Base-by-base conservation (phyloP, 176 grass and related monocot genomes). In the Oryza glaberrima region DNA sequence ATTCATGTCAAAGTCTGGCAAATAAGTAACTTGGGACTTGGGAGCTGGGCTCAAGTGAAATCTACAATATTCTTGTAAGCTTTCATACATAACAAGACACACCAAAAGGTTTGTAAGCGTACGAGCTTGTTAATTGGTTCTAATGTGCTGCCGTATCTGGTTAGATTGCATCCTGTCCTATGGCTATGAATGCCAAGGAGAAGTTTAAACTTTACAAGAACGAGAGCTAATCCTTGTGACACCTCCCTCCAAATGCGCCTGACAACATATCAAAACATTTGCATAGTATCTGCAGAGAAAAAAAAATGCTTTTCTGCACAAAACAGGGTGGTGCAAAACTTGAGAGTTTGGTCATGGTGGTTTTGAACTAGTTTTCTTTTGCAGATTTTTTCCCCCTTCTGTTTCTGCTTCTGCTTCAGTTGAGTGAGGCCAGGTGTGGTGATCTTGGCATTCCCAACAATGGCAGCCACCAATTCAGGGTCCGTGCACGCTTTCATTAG, bases 401-500 rank as follows among this genome's bases (percentile, higher is more conserved):
- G 90, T 73, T 98, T 98, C 77, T 94, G 93, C 69, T 94, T 94
- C 80, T 87, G 91, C 85, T 98, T 95, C 46, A 98, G 28, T 17
- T 95, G 93, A 43, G 96, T 92, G 66, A 98, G 87, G 3, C 96
- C 93, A 0, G 96, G 93, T 4, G 96, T 91, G 3, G 96, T 95
- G 49, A 98, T 98, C 79, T 94, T 95, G 61, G 83, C 87, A 25
- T 98, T 98, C 25, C 96, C 91, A 22, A 94, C 77, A 46, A 98
- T 95, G 1, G 96, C 91, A 20, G 96, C 91, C 26, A 92, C 93
- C 84, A 98, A 75, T 90, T 98, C 96, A 70, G 96, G 91, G 34
- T 98, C 96, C 15, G 91, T 98, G 70, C 96, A 98, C 68, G 93
- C 96, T 66, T 98, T 98, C 87, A 98, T 92, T 9, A 95, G 81